Evolutionary conservation across 140 eudicot genomes (phyloP), one percentile per base, ranked within the genome.

Genomic region (Erigeron philadelphicus): DNA sequence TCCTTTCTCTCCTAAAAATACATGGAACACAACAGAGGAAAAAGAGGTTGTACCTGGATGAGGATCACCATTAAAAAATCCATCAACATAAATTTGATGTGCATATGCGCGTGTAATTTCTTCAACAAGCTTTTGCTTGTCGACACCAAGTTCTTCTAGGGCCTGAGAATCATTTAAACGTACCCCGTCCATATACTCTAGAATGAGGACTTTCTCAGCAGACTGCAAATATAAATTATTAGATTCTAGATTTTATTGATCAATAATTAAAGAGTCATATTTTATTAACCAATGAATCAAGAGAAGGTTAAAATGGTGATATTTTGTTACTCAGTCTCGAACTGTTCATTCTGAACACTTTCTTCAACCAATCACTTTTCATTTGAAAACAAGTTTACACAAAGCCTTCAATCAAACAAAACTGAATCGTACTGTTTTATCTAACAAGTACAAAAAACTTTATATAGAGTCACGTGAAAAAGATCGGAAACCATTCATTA

Each of bases 61-160:
- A 81, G 99, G 99, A 74, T 93, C 99, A 5, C 99, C 99, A 66
- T 93, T 93, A 71, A 93, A 93, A 79, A 93, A 84, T 41, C 99
- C 99, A 82, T 90, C 99, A 77, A 89, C 94, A 68, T 93, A 93
- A 31, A 93, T 93, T 81, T 93, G 99, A 80, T 93, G 99, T 16
- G 97, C 97, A 79, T 89, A 93, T 11, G 99, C 96, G 53, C 97
- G 97, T 15, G 97, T 93, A 62, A 93, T 93, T 82, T 93, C 99
- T 77, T 93, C 99, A 66, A 93, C 99, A 70, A 93, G 90, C 72
- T 89, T 89, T 85, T 89, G 93, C 73, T 85, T 93, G 72, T 93
- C 95, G 72, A 89, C 87, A 25, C 97, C 97, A 68, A 89, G 66
- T 75, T 83, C 85, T 69, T 89, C 82, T 38, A 93, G 79, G 53